Evolutionary conservation across 192 early-diverging fungal genomes (phyloP), one percentile per base, ranked within the genome.

Genomic region (Mortierella claussenii): DNA sequence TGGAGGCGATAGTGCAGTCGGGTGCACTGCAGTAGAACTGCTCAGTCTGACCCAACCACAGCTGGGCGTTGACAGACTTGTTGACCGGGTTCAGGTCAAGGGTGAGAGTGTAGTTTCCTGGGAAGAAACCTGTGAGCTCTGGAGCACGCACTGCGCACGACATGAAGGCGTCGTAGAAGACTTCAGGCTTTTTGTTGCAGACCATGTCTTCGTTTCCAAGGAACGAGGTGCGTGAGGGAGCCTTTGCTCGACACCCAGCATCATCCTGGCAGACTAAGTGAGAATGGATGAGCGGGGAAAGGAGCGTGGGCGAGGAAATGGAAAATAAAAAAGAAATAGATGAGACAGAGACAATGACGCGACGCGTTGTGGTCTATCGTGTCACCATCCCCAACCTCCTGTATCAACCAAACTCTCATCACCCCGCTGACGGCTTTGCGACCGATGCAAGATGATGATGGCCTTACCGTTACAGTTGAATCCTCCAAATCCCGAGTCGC

Each of bases 401-500:
- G 13, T 48, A 20, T 21, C n/a, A n/a, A n/a, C n/a, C n/a, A n/a
- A n/a, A n/a, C n/a, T n/a, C n/a, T n/a, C n/a, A n/a, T n/a, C n/a
- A n/a, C n/a, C n/a, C n/a, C n/a, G n/a, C n/a, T n/a, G n/a, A n/a
- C n/a, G n/a, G n/a, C n/a, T n/a, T n/a, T n/a, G n/a, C n/a, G n/a
- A n/a, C n/a, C n/a, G n/a, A n/a, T n/a, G n/a, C n/a, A 48, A 48
- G 46, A 15, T 21, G 21, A 15, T 21, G 13, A 48, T 40, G 18
- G 28, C 10, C 13, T 36, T 85, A 43, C 80, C 74, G 50, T 82
- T 83, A 63, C 88, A 89, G 46, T 85, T 86, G 48, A 82, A 62
- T 49, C 86, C 88, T 31, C 68, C 71, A 54, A 87, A 89, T 20
- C 88, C 88, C 15, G 55, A 62, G 37, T 85, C 85, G 61, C 88